These are phyloP conservation scores for Colletotrichum melonis DNA, from an alignment of 2,329 filamentous ascomycete species.

Conservation along the genomic window DNA sequence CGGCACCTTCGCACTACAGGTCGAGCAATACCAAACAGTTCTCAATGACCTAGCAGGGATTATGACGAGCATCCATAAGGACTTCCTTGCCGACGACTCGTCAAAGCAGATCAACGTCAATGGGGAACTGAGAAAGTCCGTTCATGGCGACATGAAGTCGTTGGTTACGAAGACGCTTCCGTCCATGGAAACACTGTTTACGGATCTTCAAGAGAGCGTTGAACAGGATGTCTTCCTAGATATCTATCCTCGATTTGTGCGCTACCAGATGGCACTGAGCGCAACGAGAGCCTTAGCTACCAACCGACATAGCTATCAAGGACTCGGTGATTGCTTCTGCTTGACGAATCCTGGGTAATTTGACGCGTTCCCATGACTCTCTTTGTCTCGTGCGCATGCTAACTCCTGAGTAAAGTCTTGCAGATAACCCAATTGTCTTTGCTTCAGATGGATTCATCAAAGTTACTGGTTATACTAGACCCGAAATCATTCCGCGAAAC, in stretches of 20 bases:
- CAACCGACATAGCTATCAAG: slow-evolving; percentile 55
- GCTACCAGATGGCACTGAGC: slow-evolving; percentile 60
- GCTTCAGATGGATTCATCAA: slow-evolving; percentile 63
- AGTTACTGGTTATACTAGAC: slow-evolving; percentile 60
- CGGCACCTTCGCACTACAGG: slow-evolving; percentile 37
- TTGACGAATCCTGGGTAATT: slow-evolving; percentile 59
- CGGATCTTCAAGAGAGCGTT: slow-evolving; percentile 55
- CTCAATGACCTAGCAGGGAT: slow-evolving; percentile 50
- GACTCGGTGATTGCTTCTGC: slow-evolving; percentile 69
- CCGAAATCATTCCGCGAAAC: slow-evolving; percentile 62
- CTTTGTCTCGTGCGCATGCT: neutral
- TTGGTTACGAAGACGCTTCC: slow-evolving; percentile 57
- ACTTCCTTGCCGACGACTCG: slow-evolving; percentile 40
- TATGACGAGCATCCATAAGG: slow-evolving; percentile 49
- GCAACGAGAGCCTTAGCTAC: slow-evolving; percentile 57
- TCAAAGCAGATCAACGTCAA: slow-evolving; percentile 57
- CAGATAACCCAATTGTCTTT: slow-evolving; percentile 62
- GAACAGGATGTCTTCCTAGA: slow-evolving; percentile 57
- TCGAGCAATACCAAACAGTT: slow-evolving; percentile 55
- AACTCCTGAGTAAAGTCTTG: slow-evolving; percentile 46
- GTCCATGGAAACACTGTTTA: slow-evolving; percentile 56
- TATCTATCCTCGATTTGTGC: slow-evolving; percentile 64
- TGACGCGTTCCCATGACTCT: neutral
- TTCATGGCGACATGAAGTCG: slow-evolving; percentile 60
- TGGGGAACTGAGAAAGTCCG: slow-evolving; percentile 48